These are phyloP conservation scores for Carpinus viminea DNA, from an alignment of 306 rosid genomes.

Conservation along the genomic window DNA sequence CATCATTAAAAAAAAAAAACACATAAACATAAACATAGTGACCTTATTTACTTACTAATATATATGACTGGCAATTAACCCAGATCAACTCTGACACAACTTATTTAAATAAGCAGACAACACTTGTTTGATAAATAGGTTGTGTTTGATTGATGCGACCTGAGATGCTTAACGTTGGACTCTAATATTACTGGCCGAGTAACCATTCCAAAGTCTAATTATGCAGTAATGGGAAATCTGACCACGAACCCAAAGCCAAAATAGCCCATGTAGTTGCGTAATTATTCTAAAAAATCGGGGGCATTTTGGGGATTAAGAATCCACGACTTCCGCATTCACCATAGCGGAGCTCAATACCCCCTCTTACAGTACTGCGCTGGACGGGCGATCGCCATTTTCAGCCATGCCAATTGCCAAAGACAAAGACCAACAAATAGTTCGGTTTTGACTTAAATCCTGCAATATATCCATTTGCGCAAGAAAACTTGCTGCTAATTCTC, in stretches of 20 bases:
- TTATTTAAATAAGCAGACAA: too few relatives aligned
- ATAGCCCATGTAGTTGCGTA: neutral
- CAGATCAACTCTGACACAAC: too few relatives aligned
- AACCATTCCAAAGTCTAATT: too few relatives aligned
- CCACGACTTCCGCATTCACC: neutral
- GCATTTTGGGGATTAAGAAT: neutral
- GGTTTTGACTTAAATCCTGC: neutral
- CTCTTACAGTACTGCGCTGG: neutral
- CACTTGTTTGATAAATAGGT: too few relatives aligned
- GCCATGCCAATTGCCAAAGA: neutral
- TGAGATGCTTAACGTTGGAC: too few relatives aligned
- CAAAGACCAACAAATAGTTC: neutral
- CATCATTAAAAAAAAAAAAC: too few relatives aligned
- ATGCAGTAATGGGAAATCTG: too few relatives aligned
- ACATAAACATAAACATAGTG: too few relatives aligned
- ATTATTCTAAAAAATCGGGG: neutral
- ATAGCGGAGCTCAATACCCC: neutral
- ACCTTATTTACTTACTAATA: too few relatives aligned
- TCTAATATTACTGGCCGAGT: too few relatives aligned
- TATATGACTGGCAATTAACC: too few relatives aligned
- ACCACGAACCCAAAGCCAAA: neutral
- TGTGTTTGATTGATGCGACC: too few relatives aligned
- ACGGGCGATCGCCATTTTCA: neutral
- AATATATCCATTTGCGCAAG: neutral
- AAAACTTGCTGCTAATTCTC: constrained; percentile 12